These are phyloP conservation scores for Aspergillus calidoustus DNA, from an alignment of 2,329 filamentous ascomycete genomes.

Conservation along the genomic window DNA sequence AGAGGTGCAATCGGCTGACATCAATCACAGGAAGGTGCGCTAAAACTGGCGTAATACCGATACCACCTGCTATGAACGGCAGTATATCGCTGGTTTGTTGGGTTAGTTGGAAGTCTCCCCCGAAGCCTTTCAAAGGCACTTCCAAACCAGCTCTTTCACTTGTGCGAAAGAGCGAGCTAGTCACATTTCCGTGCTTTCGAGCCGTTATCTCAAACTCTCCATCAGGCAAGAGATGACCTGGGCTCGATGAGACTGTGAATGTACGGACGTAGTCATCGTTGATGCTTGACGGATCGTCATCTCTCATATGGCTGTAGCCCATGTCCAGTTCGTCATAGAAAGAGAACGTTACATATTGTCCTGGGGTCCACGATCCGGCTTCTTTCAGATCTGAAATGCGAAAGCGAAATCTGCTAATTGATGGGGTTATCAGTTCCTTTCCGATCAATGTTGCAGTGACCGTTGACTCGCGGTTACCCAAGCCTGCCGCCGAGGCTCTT, in stretches of 20 bases:
- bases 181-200: constrained; percentile 70
- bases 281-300: constrained; percentile 76
- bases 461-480: constrained; percentile 22
- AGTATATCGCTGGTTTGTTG: constrained; percentile 40
- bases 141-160: constrained; percentile 61
- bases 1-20: constrained; percentile 55
- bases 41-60: constrained; percentile 83
- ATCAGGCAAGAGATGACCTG: constrained; percentile 42
- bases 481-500: constrained; percentile 34
- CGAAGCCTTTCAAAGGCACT: constrained; percentile 73
- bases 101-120: constrained; percentile 63
- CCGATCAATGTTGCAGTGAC: constrained; percentile 61
- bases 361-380: constrained; percentile 62
- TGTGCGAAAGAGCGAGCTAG: constrained; percentile 65
- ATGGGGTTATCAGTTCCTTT: constrained; percentile 67
- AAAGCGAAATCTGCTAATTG: constrained; percentile 69
- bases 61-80: constrained; percentile 74
- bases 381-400: constrained; percentile 46
- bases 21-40: constrained; percentile 65
- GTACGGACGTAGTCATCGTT: constrained; percentile 86
- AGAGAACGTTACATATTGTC: constrained; percentile 78
- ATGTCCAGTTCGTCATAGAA: constrained; percentile 70
- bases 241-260: constrained; percentile 75
- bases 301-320: constrained; percentile 82
- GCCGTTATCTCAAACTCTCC: constrained; percentile 73